Base-by-base conservation (phyloP, 2,329 filamentous ascomycete genomes). In the Didymella glomerata region DNA sequence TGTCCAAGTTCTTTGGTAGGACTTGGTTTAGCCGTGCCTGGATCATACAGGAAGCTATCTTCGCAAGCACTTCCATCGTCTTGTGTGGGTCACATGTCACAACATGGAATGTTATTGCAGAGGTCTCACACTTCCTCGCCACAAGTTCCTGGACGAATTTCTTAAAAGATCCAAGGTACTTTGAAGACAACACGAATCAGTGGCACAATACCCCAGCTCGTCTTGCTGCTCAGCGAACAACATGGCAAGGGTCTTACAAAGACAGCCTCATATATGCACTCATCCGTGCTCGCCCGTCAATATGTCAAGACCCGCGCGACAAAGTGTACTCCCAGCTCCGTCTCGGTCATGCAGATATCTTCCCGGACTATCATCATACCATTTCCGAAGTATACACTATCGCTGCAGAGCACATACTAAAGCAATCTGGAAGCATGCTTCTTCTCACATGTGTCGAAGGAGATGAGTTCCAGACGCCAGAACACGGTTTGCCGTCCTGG, bases 271-370 rank as follows among this genome's bases (percentile, higher is more conserved):
- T 69, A 1, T 63, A 64, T 41, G 60, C 63, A 11, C 54, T 69
- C 11, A 59, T 66, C 27, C 50, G 60, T 28, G 58, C 57, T 16
- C 57, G 66, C 11, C 32, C 38, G 2, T 66, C 57, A 9, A 16
- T 45, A 2, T 68, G 57, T 36, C 48, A 58, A 20, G 61, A 69
- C 34, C 55, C 61, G 4, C 46, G 64, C 18, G 66, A 69, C 27
- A 69, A 68, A 30, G 62, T 69, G 3, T 69, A 63, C 38, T 63
- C 64, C 2, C 62, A 61, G 13, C 61, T 68, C 7, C 50, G 54
- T 7, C 48, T 70, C 11, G 59, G 58, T 8, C 25, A 54, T 5
- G 62, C 54, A 4, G 18, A 51, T 10, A 63, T 64, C 11, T 42
- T 54, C 10, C 63, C 64, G 8, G 54, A 62, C 40, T 66, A 68